phyloP scores from a whole-genome alignment of 768 basidiomycete genomes.

The Xerocomellus chrysenteron region DNA sequence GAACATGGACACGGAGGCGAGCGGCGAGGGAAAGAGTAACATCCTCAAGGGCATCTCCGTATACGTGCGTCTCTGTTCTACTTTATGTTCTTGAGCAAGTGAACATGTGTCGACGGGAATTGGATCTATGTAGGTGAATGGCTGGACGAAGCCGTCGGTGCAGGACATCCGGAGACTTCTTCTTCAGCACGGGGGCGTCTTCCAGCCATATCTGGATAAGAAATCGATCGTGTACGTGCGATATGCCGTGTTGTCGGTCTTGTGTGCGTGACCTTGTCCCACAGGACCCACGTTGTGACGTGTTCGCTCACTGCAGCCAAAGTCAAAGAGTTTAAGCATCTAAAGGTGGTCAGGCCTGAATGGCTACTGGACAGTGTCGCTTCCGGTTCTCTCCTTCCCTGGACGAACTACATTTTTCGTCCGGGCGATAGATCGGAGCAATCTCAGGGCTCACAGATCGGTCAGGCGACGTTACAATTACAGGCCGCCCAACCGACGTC shows the following conservation, averaged over 20 bases:
- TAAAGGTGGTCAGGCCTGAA: constrained; percentile 87
- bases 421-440: constrained; percentile 47
- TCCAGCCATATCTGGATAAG: constrained; percentile 80
- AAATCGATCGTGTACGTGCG: constrained; percentile 65
- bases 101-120: not conserved
- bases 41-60: constrained; percentile 77
- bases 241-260: not conserved
- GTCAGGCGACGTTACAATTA: constrained; percentile 19
- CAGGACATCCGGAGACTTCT: constrained; percentile 82
- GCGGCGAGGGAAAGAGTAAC: constrained; percentile 32
- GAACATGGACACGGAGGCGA: constrained; percentile 30
- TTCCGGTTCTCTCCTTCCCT: constrained; percentile 67
- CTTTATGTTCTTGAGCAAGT: not conserved
- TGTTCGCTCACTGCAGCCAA: constrained; percentile 89
- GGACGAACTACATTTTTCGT: constrained; percentile 69
- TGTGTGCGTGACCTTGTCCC: not conserved
- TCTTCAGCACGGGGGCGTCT: constrained; percentile 78
- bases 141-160: constrained; percentile 83
- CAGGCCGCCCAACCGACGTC: constrained; percentile 6
- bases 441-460: constrained; percentile 43
- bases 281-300: constrained; percentile 88
- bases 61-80: constrained; percentile 58
- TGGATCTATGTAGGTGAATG: constrained; percentile 66
- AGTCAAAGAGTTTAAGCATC: constrained; percentile 79
- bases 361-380: constrained; percentile 87